Base-by-base conservation (phyloP, 306 rosid species). In the Castanea crenata region DNA sequence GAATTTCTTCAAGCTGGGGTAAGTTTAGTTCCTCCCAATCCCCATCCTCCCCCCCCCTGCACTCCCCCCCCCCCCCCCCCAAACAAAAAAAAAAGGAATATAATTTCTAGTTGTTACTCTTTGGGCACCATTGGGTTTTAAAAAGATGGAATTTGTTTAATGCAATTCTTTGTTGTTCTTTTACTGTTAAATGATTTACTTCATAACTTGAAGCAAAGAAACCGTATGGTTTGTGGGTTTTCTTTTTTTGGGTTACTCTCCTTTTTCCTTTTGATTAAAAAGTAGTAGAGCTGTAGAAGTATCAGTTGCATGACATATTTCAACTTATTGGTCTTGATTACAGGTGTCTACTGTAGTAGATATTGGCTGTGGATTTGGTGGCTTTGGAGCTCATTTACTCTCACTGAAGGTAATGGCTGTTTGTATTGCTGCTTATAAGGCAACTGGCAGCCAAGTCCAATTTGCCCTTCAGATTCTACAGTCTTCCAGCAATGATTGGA, bases 361-460 rank as follows among this genome's bases (percentile, higher is more conserved):
- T 83, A 85, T 96, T 69, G 92, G 94, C 81, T 96, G 99, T 81
- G 99, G 99, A 79, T 96, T 96, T 82, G 99, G 99, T 74, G 90
- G 99, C 85, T 93, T 96, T 84, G 99, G 99, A 78, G 99, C 99
- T 84, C 98, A 89, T 89, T 81, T 96, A 58, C 84, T 84, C 77
- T 91, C 99, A 41, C 81, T 91, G 79, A 90, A 93, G 80, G 87
- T 96, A 68, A 91, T 93, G 99, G 86, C 90, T 15, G 80, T 96
- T 76, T 96, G 99, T 85, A 83, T 96, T 78, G 98, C 99, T 77
- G 89, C 91, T 29, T 96, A 89, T 75, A 98, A 96, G 86, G 93
- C 94, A 77, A 90, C 99, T 78, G 99, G 99, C 67, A 93, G 99
- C 86, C 99, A 96, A 86, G 99, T 96, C 84, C 99, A 96, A 74